These are phyloP conservation scores for Fusarium fujikuroi DNA, from an alignment of 2,329 filamentous ascomycete genomes.

Conservation along the genomic window DNA sequence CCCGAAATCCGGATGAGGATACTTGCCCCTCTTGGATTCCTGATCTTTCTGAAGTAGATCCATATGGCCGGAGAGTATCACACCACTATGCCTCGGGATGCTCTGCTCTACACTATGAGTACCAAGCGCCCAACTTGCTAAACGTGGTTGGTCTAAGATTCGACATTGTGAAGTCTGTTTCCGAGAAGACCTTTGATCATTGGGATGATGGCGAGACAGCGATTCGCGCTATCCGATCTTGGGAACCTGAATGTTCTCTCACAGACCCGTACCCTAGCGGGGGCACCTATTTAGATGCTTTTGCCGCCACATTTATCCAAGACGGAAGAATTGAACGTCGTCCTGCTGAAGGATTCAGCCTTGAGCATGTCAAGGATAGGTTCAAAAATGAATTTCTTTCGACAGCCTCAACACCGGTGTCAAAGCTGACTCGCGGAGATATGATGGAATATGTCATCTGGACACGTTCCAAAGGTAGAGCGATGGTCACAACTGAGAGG, in stretches of 20 bases:
- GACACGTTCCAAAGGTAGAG: neutral
- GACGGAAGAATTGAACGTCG: neutral
- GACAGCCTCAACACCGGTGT: neutral
- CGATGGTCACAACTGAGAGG: neutral
- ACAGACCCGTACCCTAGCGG: neutral
- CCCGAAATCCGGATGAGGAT: neutral
- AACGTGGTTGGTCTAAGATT: neutral
- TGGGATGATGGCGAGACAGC: neutral
- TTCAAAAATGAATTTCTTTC: neutral
- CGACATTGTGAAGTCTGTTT: neutral
- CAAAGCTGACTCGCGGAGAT: neutral
- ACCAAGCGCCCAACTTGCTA: neutral
- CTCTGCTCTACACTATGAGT: neutral
- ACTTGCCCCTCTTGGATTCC: neutral
- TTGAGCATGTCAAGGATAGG: neutral
- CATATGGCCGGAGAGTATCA: neutral
- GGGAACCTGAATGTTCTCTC: neutral
- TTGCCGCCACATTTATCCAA: neutral
- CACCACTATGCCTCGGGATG: neutral
- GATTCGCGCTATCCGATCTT: fast-evolving
- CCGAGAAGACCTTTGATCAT: neutral
- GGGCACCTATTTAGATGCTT: neutral
- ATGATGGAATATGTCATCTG: neutral
- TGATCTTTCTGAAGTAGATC: neutral
- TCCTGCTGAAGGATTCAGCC: fast-evolving